Evolutionary conservation across 352 stramenopile species (phyloP).

Genomic region (Globisporangium uncinulatum): DNA sequence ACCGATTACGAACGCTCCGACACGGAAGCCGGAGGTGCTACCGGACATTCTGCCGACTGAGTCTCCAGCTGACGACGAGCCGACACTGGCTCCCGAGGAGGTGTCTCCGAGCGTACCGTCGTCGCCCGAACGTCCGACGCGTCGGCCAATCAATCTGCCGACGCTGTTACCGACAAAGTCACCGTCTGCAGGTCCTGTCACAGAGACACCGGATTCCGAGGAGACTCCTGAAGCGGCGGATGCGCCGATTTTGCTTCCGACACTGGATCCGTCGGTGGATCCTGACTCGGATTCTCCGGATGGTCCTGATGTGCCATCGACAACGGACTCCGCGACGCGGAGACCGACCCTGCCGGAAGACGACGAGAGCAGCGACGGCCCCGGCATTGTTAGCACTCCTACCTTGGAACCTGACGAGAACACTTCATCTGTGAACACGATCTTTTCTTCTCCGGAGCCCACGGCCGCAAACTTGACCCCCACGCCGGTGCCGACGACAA

Average conservation of each 20-base stretch:
- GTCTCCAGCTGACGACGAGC: background rate
- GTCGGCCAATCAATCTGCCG: background rate
- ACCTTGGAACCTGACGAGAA: conserved; percentile 1
- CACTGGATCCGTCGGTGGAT: background rate
- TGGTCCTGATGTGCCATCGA: background rate
- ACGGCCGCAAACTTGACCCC: background rate
- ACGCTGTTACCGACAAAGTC: background rate
- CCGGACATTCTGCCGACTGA: background rate
- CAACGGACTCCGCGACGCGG: background rate
- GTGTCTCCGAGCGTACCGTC: background rate
- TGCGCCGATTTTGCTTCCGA: background rate
- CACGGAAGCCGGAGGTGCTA: background rate
- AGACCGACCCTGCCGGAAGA: conserved; percentile 3
- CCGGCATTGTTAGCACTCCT: conserved; percentile 5
- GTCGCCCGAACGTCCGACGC: background rate
- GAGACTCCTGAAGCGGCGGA: background rate
- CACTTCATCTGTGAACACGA: background rate
- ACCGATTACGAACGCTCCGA: background rate
- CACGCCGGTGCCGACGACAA: background rate
- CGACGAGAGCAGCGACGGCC: background rate
- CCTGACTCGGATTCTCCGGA: background rate
- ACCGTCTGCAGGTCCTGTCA: background rate
- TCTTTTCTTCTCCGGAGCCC: background rate
- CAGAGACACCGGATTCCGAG: background rate
- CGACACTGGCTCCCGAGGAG: background rate